phyloP scores from a whole-genome alignment of 202 grass and related monocot genomes.

The Tripidium arundinaceum region DNA sequence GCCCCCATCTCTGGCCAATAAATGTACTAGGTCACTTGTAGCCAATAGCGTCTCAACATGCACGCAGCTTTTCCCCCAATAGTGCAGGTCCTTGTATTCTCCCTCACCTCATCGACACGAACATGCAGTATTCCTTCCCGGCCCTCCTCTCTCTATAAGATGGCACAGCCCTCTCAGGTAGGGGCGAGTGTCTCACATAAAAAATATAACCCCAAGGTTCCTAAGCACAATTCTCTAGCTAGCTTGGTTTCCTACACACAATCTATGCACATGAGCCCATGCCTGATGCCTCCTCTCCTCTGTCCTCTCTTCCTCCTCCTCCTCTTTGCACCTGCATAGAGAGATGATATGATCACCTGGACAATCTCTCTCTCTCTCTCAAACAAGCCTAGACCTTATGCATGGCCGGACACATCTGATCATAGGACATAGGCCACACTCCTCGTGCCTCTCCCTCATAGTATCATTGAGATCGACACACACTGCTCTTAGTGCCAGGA shows the following conservation, averaged over 20 bases:
- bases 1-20: constrained; percentile 37
- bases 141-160: constrained; percentile 23
- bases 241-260: constrained; percentile 15
- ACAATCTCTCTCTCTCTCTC: not conserved
- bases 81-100: constrained; percentile 45
- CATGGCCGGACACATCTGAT: constrained; percentile 53
- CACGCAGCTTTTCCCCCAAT: constrained; percentile 24
- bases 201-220: not conserved
- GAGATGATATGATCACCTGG: constrained; percentile 9
- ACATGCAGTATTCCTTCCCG: not conserved
- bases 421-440: constrained; percentile 41
- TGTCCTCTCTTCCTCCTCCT: too few relatives aligned
- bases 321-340: not conserved
- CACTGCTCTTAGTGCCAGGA: constrained; percentile 24
- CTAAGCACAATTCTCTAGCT: constrained; percentile 26
- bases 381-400: not conserved
- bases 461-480: not conserved
- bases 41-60: constrained; percentile 35
- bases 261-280: constrained; percentile 26
- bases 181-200: not conserved
- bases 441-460: not conserved
- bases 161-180: constrained; percentile 12
- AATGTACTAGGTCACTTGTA: constrained; percentile 47
- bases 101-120: constrained; percentile 24
- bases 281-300: not conserved